These are phyloP conservation scores for Zea luxurians DNA, from an alignment of 176 grass and related monocot genomes.

Conservation along the genomic window DNA sequence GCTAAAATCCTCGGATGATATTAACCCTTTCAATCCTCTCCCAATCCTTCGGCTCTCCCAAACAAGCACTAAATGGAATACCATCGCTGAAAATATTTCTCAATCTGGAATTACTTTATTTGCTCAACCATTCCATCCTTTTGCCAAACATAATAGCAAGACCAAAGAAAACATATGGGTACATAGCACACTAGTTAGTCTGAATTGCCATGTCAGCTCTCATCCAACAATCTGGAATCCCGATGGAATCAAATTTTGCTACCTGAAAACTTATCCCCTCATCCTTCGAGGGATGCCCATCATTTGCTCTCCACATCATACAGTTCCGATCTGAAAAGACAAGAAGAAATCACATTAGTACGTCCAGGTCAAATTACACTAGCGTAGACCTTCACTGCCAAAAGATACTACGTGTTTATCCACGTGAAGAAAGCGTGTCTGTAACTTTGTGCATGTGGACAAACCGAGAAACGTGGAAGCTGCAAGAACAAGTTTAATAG, in stretches of 20 bases:
- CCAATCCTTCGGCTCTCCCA: no score
- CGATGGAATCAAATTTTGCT: constrained; percentile 21
- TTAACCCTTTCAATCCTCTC: no score
- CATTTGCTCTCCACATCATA: constrained; percentile 62
- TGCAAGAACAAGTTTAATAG: constrained; percentile 1
- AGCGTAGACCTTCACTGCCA: not conserved
- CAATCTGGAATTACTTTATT: constrained; percentile 42
- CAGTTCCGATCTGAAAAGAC: constrained; percentile 56
- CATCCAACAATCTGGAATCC: not conserved
- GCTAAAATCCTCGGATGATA: no score
- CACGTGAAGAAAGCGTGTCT: not conserved
- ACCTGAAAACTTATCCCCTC: not conserved
- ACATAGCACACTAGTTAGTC: constrained; percentile 18
- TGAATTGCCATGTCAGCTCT: constrained; percentile 20
- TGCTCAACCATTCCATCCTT: constrained; percentile 3
- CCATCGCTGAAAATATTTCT: constrained; percentile 18
- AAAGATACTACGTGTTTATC: not conserved
- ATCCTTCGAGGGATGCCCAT: constrained; percentile 7
- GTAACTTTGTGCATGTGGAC: not conserved
- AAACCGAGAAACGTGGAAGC: constrained; percentile 9
- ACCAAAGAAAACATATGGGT: constrained; percentile 4
- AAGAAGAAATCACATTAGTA: constrained; percentile 25
- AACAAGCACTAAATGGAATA: not conserved
- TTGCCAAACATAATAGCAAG: constrained; percentile 18
- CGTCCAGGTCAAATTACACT: not conserved